Evolutionary conservation across 2,329 filamentous ascomycete species (phyloP), one percentile per base, ranked within the genome.

Genomic region (Ascochyta lentis): DNA sequence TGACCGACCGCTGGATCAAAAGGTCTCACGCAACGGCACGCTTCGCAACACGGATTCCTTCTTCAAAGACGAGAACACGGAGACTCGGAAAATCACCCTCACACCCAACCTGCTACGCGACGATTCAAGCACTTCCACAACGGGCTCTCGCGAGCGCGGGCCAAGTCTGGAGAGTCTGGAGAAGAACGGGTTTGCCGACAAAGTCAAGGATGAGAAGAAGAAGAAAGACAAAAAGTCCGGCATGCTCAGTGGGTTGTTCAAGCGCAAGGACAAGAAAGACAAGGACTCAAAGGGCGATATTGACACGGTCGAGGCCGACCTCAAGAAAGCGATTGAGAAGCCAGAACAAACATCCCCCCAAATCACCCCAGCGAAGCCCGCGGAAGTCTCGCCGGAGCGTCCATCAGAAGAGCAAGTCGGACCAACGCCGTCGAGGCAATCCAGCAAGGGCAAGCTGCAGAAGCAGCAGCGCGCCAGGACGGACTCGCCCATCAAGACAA

Each of bases 81-180:
- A 98, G 76, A 97, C 95, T 3, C 92, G 96, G 76, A 98, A 98
- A 79, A 98, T 99, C 64, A 96, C 93, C 0, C 84, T 99, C 40
- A 99, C 95, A 3, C 95, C 95, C 1, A 96, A 96, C 65, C 79
- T 99, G 49, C 80, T 98, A 37, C 88, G 94, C 38, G 94, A 98
- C 64, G 93, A 97, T 61, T 79, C 80, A 10, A 81, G 70, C 54
- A 70, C 68, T 12, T 69, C 75, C 23, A 71, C 75, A 4, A 67
- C 73, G 55, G 66, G 76, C 43, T 65, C 69, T 40, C 72, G 70
- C 27, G 77, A 81, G 56, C 81, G 86, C 81, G 66, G 68, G 72
- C 86, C 84, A 74, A 94, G 91, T 71, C 80, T 96, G 41, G 92
- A 96, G 60, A 88, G 86, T 54, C 82, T 91, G 47, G 89, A 92